Evolutionary conservation across 371 early-diverging fungal species (phyloP), one percentile per base, ranked within the genome.

Genomic region (Apophysomyces elegans): DNA sequence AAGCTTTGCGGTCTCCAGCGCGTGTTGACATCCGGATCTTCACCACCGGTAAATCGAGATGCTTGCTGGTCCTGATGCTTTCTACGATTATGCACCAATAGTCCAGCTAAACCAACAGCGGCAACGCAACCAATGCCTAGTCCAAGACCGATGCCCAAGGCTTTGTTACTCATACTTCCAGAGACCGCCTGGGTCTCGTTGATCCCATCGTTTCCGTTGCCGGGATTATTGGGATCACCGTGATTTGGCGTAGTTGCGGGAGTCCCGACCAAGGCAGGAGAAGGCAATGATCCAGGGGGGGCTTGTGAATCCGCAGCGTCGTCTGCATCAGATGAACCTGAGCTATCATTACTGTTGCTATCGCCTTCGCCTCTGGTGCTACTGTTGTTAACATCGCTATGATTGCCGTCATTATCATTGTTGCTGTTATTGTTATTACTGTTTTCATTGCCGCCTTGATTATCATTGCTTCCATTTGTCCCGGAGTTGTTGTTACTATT

Each of bases 1-100:
- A 82, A 82, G 50, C 78, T 79, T 21, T 79, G 80, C 32, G 83
- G 76, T 36, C 80, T 64, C 83, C 83, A 82, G 14, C 76, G 78
- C 16, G 83, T 82, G 68, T 58, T 37, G 37, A 72, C 66, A 26
- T 61, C 61, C 16, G 45, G 37, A 9, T 68, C 65, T 38, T 62
- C 67, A n/a, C 37, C 45, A 18, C 12, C 37, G 37, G 14, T 36
- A 41, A 26, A 59, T 7, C 21, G 37, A 26, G 59, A 56, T 26
- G 58, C 46, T 32, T 32, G 9, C 37, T 63, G 45, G 36, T 44
- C 57, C 26, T 67, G 64, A 11, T 70, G 64, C 37, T 67, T 68
- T 62, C 70, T 75, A n/a, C 65, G 64, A 26, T 69, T 75, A 26
- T 71, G 65, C 0, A 77, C 71, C 11, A 78, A 37, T 8, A 82